A percentile compares a stretch with the other conserved stretches of the same genome.
Evolutionary conservation across 2,329 filamentous ascomycete species (phyloP).

Genomic region (Botrytis elliptica): DNA sequence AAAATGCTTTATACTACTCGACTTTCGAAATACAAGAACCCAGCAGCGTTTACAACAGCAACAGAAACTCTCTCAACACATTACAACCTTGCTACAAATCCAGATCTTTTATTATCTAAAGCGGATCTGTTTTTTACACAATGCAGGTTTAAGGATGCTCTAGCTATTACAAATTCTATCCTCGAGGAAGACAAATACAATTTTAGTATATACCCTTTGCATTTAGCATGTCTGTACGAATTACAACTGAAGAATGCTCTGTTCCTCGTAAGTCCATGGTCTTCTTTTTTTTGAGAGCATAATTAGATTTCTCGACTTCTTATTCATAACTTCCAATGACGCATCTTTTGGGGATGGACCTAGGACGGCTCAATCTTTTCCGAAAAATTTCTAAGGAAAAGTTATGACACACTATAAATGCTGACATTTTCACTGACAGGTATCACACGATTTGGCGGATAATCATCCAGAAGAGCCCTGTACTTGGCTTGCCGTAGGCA

Average conservation of each 20-base stretch:
- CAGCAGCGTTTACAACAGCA: conserved; percentile 75
- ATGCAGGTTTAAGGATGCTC: conserved; percentile 85
- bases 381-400: background rate
- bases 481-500: conserved; percentile 90
- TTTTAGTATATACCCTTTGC: conserved; percentile 83
- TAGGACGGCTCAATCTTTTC: background rate
- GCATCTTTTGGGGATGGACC: background rate
- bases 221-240: conserved; percentile 88
- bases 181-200: conserved; percentile 84
- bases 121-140: conserved; percentile 93
- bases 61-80: conserved; percentile 91
- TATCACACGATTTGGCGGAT: conserved; percentile 90
- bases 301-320: background rate
- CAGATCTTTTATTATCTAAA: conserved; percentile 84
- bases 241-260: conserved; percentile 82
- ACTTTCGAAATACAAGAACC: conserved; percentile 91
- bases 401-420: background rate
- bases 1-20: conserved; percentile 95
- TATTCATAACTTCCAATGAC: background rate
- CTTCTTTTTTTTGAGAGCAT: background rate
- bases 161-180: conserved; percentile 80
- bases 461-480: conserved; percentile 87
- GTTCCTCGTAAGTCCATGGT: conserved; percentile 57
- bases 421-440: conserved; percentile 1
- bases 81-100: conserved; percentile 82